Percentiles rank a stretch among this genome's conserved stretches.
phyloP scores from a whole-genome alignment of 1,284 basidiomycete genomes.

The Microstroma glucosiphilum region DNA sequence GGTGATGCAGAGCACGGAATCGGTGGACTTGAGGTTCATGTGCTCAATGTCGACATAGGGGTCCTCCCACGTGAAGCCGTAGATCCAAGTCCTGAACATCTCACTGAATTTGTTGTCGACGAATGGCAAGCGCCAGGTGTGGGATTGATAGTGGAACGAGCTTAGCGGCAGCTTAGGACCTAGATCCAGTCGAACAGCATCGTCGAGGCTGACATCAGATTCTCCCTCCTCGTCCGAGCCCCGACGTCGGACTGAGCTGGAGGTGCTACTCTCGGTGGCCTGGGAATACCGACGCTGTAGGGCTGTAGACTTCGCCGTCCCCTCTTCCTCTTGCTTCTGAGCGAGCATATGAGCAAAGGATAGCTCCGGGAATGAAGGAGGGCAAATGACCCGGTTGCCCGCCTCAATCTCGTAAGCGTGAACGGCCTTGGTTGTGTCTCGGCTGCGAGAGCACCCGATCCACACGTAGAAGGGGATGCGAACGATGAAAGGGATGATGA shows the following conservation, averaged over 20 bases:
- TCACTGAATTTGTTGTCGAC: conserved; percentile 67
- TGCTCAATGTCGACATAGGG: conserved; percentile 69
- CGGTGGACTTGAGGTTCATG: conserved; percentile 60
- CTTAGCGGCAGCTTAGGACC: conserved; percentile 56
- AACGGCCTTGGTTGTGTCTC: conserved; percentile 61
- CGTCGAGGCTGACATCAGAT: conserved; percentile 46
- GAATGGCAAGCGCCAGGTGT: conserved; percentile 63
- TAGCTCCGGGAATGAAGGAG: conserved; percentile 48
- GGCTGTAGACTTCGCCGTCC: neutral
- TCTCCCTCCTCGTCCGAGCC: conserved; percentile 49
- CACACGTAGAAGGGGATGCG: conserved; percentile 70
- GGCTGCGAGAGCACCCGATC: conserved; percentile 65
- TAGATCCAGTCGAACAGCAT: conserved; percentile 34
- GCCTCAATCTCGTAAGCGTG: conserved; percentile 68
- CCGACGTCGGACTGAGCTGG: conserved; percentile 38
- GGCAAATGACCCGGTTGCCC: conserved; percentile 56
- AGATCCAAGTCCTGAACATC: conserved; percentile 70
- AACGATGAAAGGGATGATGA: conserved; percentile 65
- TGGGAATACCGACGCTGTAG: neutral
- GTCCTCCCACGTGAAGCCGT: conserved; percentile 74
- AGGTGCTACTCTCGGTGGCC: conserved; percentile 14
- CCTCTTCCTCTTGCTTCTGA: conserved; percentile 5
- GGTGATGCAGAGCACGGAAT: conserved; percentile 70
- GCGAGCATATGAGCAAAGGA: conserved; percentile 18
- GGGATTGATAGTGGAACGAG: conserved; percentile 69